Conservation (phyloP, 78 protist genomes). For the Acrasis kona region DNA sequence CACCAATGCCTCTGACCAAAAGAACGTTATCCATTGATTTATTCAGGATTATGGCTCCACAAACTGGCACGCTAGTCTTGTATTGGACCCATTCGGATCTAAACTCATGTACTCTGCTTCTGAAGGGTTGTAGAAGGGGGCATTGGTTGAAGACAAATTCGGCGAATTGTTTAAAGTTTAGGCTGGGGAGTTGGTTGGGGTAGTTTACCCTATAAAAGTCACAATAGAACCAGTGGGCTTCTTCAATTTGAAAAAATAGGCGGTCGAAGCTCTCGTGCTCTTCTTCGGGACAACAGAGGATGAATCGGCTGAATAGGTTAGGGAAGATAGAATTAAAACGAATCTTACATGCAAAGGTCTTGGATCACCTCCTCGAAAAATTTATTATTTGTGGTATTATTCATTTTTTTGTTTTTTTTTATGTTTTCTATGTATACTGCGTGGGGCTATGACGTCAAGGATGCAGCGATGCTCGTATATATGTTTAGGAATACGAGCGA, state of each 20-base stretch:
- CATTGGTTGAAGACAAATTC: slow-evolving; percentile 12
- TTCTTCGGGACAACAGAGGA: slow-evolving; percentile 33
- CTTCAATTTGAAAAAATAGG: slow-evolving; percentile 26
- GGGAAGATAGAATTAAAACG: too few species aligned
- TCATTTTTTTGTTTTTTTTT: too few species aligned
- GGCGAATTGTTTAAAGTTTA: background rate
- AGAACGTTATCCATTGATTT: background rate
- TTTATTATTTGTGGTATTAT: too few species aligned
- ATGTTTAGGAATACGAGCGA: too few species aligned
- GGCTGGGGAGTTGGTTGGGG: background rate
- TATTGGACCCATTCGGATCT: background rate
- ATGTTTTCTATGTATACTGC: too few species aligned
- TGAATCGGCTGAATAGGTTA: slow-evolving; percentile 16
- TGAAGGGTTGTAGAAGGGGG: background rate
- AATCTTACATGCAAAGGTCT: too few species aligned
- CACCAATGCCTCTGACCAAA: background rate
- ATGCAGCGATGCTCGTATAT: too few species aligned
- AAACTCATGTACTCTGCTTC: background rate
- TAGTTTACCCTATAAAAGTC: slow-evolving; percentile 12
- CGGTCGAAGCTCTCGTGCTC: slow-evolving; percentile 24
- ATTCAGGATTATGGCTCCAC: slow-evolving; percentile 28
- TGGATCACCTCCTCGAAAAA: too few species aligned
- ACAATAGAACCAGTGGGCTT: slow-evolving; percentile 39
- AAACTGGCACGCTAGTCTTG: slow-evolving; percentile 26
- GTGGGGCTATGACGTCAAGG: too few species aligned